Evolutionary conservation across 441 rosid genomes (phyloP).

Genomic region (Adansonia madagascariensis): DNA sequence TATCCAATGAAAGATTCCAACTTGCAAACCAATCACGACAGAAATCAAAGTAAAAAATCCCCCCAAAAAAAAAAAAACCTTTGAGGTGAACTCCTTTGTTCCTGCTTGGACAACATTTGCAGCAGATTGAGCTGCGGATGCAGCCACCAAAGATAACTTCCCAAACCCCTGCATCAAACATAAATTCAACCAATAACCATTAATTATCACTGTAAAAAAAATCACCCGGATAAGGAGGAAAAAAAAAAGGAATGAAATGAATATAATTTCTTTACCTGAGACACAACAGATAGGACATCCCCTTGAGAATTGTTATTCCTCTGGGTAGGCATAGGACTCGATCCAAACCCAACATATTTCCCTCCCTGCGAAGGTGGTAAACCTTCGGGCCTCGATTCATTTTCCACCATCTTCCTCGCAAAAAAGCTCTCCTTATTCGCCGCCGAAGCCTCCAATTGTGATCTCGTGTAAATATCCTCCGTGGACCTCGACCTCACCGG

Average conservation of each 20-base stretch:
- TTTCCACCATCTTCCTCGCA: conserved; percentile 42
- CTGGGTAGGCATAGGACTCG: conserved; percentile 59
- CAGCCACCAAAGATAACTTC: conserved; percentile 76
- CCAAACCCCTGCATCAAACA: conserved; percentile 66
- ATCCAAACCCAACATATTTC: conserved; percentile 92
- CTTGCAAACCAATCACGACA: not conserved
- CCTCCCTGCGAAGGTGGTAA: conserved; percentile 91
- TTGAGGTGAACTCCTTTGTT: conserved; percentile 68
- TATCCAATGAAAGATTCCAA: not conserved
- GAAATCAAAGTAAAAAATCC: conserved; percentile 2
- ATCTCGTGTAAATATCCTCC: conserved; percentile 68
- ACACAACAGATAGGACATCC: conserved; percentile 70
- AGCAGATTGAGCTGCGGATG: conserved; percentile 88
- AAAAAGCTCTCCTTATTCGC: conserved; percentile 76
- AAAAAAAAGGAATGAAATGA: not conserved
- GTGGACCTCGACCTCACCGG: conserved; percentile 74
- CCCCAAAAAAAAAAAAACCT: conserved; percentile 43
- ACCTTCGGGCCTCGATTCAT: conserved; percentile 75
- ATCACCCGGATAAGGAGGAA: not conserved
- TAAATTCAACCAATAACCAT: conserved; percentile 1
- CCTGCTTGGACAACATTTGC: conserved; percentile 82
- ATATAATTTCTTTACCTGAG: conserved; percentile 59
- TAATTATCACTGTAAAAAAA: conserved; percentile 3
- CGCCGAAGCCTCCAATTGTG: conserved; percentile 82
- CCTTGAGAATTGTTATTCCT: conserved; percentile 57